Percentiles rank a stretch among this genome's conserved stretches.
These are phyloP conservation scores for Talaromyces stipitatus DNA, from an alignment of 495 filamentous ascomycete genomes.

Conservation along the genomic window DNA sequence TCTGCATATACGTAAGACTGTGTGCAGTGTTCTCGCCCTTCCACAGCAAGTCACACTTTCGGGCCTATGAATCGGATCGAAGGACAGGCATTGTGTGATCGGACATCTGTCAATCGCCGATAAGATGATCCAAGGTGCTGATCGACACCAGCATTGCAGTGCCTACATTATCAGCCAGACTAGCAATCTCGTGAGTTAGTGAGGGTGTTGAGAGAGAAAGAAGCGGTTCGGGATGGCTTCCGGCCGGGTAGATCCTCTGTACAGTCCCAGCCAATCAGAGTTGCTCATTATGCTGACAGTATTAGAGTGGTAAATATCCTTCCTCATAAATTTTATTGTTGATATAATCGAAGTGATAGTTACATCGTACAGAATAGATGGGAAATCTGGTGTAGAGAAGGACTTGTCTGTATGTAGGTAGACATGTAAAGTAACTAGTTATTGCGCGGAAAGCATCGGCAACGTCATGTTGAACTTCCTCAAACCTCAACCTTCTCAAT, in stretches of 20 bases:
- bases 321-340: too few species aligned
- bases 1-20: not conserved
- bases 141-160: too few species aligned
- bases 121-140: not conserved
- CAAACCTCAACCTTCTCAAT: not conserved
- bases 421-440: too few species aligned
- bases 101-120: not conserved
- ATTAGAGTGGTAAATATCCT: too few species aligned
- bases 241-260: not conserved
- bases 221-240: not conserved
- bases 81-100: not conserved
- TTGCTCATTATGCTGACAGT: too few species aligned
- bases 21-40: not conserved
- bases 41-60: not conserved
- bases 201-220: not conserved
- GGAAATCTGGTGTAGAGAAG: too few species aligned
- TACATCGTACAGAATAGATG: too few species aligned
- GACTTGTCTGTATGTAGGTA: too few species aligned
- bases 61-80: not conserved
- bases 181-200: not conserved
- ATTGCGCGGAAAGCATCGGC: not conserved
- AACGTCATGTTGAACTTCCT: not conserved
- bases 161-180: too few species aligned
- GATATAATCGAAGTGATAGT: too few species aligned
- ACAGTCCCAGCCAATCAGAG: not conserved